Evolutionary conservation across 306 rosid genomes (phyloP), one percentile per base, ranked within the genome.

Genomic region (Cicer judaicum): DNA sequence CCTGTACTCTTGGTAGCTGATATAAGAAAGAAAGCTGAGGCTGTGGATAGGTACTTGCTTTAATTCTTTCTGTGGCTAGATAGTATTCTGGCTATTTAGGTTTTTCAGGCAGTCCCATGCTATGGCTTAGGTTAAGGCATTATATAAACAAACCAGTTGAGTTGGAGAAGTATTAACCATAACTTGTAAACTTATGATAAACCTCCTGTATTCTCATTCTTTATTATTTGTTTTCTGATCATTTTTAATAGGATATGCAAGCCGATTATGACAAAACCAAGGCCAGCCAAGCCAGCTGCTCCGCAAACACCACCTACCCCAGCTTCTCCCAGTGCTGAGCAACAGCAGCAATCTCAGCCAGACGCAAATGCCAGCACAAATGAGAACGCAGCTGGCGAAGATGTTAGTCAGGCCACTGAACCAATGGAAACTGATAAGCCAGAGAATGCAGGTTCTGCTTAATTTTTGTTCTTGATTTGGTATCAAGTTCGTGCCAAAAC

Each of bases 211-310:
- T 29, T 29, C 36, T 29, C 5, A 29, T 29, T 29, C 36, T 29
- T 29, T 29, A 29, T 29, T 29, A 29, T 29, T 29, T 29, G 34
- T 29, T 29, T 29, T 29, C 36, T 15, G 21, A 6, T 5, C 40
- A n/a, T 73, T 7, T n/a, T 7, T 12, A 19, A 77, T 75, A 90
- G 96, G 87, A 85, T 86, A 55, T 88, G 98, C 64, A 94, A 90
- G 81, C 97, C 99, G 0, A 79, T 94, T 42, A 90, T 94, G 99
- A 90, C 60, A 2, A 94, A 90, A 83, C 97, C 96, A 34, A 94
- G 76, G 73, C 97, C 99, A 1, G 74, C 86, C 56, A 92, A 90
- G 84, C 90, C 93, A 14, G 86, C 88, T 42, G 64, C 89, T 10
- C 88, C 96, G 0, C 88, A 83, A 62, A 38, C 88, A n/a, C 85